Conservation (phyloP, 139 green algal species). For the Chlorella sp. region DNA sequence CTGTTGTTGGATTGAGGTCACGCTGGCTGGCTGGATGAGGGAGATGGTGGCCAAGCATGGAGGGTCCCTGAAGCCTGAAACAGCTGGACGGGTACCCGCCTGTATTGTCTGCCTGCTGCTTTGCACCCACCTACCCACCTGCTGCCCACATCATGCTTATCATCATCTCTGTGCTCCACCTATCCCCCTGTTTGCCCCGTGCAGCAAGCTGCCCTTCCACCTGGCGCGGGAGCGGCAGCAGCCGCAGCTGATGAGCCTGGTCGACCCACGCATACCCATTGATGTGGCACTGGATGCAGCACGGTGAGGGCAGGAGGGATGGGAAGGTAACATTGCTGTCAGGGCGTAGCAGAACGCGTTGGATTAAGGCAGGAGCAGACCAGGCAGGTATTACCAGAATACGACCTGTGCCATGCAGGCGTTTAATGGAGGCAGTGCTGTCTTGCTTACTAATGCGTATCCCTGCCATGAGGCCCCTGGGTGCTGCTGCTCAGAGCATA, state of each 20-base stretch:
- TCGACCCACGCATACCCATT: conserved; percentile 63
- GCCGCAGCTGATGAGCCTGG: conserved; percentile 45
- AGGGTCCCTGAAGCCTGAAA: no score
- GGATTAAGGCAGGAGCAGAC: no score
- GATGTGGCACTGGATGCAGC: conserved; percentile 58
- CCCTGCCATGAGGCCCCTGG: no score
- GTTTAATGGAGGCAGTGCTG: background rate
- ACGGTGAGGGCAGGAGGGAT: background rate
- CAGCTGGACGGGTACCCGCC: no score
- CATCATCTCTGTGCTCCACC: background rate
- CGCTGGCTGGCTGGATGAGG: background rate
- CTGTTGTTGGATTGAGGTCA: background rate
- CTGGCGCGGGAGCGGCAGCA: conserved; percentile 54
- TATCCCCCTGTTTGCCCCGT: background rate
- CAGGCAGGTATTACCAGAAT: background rate
- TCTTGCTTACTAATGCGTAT: no score
- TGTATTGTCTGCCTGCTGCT: no score
- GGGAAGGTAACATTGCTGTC: no score
- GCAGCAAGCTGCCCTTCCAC: conserved; percentile 66
- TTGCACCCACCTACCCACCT: background rate
- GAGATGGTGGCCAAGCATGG: no score
- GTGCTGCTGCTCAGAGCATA: background rate
- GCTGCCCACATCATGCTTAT: background rate
- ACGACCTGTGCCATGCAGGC: background rate
- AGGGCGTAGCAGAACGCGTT: no score